A percentile compares a stretch with the other conserved stretches of the same genome.
Conservation (phyloP, 2,329 filamentous ascomycete species). For the Penicillium rolfsii region DNA sequence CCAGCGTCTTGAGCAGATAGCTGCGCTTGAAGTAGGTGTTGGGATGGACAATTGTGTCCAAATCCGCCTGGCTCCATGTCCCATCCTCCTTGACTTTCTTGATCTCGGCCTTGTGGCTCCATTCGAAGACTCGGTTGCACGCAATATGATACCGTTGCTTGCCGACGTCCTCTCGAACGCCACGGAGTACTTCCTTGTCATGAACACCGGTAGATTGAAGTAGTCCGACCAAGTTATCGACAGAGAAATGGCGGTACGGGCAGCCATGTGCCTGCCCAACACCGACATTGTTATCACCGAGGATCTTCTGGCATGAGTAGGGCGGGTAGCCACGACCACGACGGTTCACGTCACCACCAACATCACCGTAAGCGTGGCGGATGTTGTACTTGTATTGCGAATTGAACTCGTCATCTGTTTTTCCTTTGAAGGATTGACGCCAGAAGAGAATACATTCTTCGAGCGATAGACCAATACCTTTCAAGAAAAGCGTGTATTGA, state of each 20-base stretch:
- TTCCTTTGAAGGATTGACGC: conserved; percentile 80
- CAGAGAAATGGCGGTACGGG: conserved; percentile 87
- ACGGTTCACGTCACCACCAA: conserved; percentile 87
- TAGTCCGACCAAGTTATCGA: conserved; percentile 79
- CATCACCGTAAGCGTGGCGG: conserved; percentile 91
- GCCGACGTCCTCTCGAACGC: conserved; percentile 85
- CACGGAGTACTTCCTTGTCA: conserved; percentile 75
- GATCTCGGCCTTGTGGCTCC: conserved; percentile 77
- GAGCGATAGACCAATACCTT: conserved; percentile 89
- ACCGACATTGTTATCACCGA: conserved; percentile 84
- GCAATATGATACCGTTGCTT: conserved; percentile 91
- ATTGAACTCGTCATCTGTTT: conserved; percentile 93
- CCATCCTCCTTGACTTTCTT: conserved; percentile 75
- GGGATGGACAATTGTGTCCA: conserved; percentile 95
- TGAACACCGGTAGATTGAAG: conserved; percentile 78
- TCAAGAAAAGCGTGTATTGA: conserved; percentile 95
- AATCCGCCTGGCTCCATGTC: conserved; percentile 70
- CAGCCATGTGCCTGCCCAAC: conserved; percentile 93
- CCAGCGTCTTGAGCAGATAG: conserved; percentile 82
- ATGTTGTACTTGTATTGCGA: conserved; percentile 98
- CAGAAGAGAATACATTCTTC: conserved; percentile 93
- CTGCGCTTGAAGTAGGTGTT: conserved; percentile 98
- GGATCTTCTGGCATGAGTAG: conserved; percentile 91
- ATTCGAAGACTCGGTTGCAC: conserved; percentile 94
- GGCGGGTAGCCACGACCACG: conserved; percentile 86